A percentile compares a stretch with the other conserved stretches of the same genome.
Evolutionary conservation across 306 rosid genomes (phyloP).

Genomic region (Gastrolobium bilobum): DNA sequence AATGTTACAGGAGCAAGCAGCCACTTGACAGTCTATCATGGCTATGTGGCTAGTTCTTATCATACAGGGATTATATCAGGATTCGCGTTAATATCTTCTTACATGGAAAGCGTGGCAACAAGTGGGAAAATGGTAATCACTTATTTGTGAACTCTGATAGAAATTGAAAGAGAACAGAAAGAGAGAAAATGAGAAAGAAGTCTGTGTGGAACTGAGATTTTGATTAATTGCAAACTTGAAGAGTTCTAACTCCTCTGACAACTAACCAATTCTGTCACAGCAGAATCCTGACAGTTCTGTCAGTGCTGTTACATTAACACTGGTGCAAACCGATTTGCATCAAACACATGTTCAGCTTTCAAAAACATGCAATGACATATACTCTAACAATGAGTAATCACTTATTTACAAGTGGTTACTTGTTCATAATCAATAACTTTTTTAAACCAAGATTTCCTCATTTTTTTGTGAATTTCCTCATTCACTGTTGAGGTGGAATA

Average conservation of each 20-base stretch:
- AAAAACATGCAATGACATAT: too few species aligned
- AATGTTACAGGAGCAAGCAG: conserved; percentile 61
- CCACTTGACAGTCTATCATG: conserved; percentile 78
- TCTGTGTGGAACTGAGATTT: too few species aligned
- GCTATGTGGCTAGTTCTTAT: conserved; percentile 90
- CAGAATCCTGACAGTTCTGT: too few species aligned
- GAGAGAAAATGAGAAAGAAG: too few species aligned
- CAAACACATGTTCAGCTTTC: too few species aligned
- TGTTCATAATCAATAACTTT: not conserved
- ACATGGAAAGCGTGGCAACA: conserved; percentile 73
- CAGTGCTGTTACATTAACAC: too few species aligned
- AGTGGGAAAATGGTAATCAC: conserved; percentile 69
- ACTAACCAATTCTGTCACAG: too few species aligned
- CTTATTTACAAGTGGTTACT: conserved; percentile 4
- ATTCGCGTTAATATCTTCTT: conserved; percentile 76
- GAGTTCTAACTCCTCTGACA: too few species aligned
- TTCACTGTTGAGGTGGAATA: too few species aligned
- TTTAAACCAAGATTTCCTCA: not conserved
- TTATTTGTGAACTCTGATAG: conserved; percentile 5
- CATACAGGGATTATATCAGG: conserved; percentile 94
- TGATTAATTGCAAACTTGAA: too few species aligned
- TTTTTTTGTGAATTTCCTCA: conserved; percentile 20
- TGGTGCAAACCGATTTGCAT: too few species aligned
- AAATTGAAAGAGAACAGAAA: too few species aligned
- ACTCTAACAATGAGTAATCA: not conserved